Percentiles rank a stretch among this genome's conserved stretches.
phyloP scores from a whole-genome alignment of 2,329 filamentous ascomycete species.

The Fusarium subtropicale region DNA sequence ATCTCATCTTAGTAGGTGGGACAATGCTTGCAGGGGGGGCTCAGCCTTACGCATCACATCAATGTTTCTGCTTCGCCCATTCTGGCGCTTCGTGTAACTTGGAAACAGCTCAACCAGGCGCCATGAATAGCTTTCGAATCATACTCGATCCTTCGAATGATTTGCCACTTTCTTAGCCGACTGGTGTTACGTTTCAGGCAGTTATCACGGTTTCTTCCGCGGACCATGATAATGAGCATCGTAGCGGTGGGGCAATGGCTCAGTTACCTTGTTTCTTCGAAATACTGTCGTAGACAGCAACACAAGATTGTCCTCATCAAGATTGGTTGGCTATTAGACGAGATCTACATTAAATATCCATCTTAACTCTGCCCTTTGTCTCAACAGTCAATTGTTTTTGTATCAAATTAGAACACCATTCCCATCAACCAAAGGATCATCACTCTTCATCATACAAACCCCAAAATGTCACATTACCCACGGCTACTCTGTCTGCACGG shows the following conservation, averaged over 20 bases:
- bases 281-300: background rate
- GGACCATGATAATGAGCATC: background rate
- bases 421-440: background rate
- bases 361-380: background rate
- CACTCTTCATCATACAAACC: background rate
- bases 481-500: constrained; percentile 5
- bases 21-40: background rate
- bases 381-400: background rate
- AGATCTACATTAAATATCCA: background rate
- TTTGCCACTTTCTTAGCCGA: background rate
- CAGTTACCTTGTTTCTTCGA: background rate
- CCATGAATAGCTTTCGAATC: background rate
- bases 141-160: background rate
- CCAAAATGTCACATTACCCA: background rate
- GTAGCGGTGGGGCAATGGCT: background rate
- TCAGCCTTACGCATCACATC: background rate
- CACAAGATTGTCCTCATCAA: background rate
- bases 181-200: background rate
- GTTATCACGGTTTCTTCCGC: background rate
- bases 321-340: background rate
- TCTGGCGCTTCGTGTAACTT: background rate
- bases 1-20: background rate
- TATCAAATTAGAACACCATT: background rate
- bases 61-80: background rate
- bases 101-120: background rate